A percentile compares a stretch with the other conserved stretches of the same genome.
phyloP scores from a whole-genome alignment of 2,329 filamentous ascomycete species.

The Talaromyces marneffei region DNA sequence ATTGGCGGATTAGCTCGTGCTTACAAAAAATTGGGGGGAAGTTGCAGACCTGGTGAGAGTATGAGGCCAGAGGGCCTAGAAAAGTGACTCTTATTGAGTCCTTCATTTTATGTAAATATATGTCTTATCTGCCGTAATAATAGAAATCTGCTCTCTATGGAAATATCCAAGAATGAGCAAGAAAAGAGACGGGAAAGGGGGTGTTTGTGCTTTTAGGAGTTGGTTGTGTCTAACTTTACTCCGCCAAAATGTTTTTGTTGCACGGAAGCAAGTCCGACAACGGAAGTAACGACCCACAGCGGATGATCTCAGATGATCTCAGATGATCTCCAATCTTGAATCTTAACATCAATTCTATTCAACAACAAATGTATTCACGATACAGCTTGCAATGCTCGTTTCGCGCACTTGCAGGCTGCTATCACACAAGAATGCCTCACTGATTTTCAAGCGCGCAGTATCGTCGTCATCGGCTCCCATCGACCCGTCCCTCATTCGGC shows the following conservation, averaged over 20 bases:
- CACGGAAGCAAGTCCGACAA: neutral
- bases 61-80: slow-evolving; percentile 60
- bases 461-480: slow-evolving; percentile 25
- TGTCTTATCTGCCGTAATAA: neutral
- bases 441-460: neutral
- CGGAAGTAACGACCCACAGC: neutral
- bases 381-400: slow-evolving; percentile 13
- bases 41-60: slow-evolving; percentile 59
- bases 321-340: neutral
- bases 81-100: slow-evolving; percentile 44
- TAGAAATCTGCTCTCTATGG: neutral
- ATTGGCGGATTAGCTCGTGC: neutral
- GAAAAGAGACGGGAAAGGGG: neutral
- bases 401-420: neutral
- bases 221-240: neutral
- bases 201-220: too few relatives aligned
- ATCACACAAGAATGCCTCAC: neutral
- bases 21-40: neutral
- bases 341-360: neutral
- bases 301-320: neutral
- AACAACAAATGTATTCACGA: neutral
- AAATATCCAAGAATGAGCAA: neutral
- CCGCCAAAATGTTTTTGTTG: neutral
- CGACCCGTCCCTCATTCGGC: slow-evolving; percentile 33
- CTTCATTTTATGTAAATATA: slow-evolving; percentile 16